These are phyloP conservation scores for Penicillium sp. DNA, from an alignment of 2,329 filamentous ascomycete species.

Conservation along the genomic window DNA sequence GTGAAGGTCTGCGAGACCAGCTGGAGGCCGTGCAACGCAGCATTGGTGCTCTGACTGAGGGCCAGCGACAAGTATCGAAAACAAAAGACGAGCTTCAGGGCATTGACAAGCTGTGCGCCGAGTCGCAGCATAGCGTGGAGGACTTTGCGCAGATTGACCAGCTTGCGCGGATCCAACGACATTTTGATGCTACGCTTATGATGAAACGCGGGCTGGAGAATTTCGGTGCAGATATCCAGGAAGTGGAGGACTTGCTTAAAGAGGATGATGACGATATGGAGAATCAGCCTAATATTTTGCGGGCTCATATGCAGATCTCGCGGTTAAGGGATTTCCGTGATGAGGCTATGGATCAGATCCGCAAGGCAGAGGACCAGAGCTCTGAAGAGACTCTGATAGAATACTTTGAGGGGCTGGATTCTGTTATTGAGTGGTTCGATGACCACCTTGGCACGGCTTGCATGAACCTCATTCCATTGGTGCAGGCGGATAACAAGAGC, in stretches of 20 bases:
- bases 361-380: slow-evolving; percentile 68
- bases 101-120: slow-evolving; percentile 95
- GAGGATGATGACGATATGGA: slow-evolving; percentile 84
- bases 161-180: slow-evolving; percentile 65
- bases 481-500: slow-evolving; percentile 82
- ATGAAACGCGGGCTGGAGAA: slow-evolving; percentile 90
- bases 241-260: slow-evolving; percentile 74
- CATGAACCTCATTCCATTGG: slow-evolving; percentile 82
- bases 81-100: slow-evolving; percentile 99
- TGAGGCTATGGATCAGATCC: slow-evolving; percentile 95
- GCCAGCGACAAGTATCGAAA: slow-evolving; percentile 84
- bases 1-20: slow-evolving; percentile 84
- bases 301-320: slow-evolving; percentile 88
- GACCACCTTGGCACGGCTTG: slow-evolving; percentile 88
- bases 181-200: slow-evolving; percentile 89
- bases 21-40: slow-evolving; percentile 91
- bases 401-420: slow-evolving; percentile 83
- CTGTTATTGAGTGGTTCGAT: slow-evolving; percentile 91
- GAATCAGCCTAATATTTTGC: slow-evolving; percentile 87
- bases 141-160: slow-evolving; percentile 86
- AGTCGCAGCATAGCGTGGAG: slow-evolving; percentile 94
- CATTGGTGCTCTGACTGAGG: slow-evolving; percentile 84
- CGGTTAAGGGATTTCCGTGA: slow-evolving; percentile 90
- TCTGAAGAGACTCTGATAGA: slow-evolving; percentile 82
- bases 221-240: slow-evolving; percentile 74